phyloP scores from a whole-genome alignment of 129 eudicot species.

The Pittosporum tobira region DNA sequence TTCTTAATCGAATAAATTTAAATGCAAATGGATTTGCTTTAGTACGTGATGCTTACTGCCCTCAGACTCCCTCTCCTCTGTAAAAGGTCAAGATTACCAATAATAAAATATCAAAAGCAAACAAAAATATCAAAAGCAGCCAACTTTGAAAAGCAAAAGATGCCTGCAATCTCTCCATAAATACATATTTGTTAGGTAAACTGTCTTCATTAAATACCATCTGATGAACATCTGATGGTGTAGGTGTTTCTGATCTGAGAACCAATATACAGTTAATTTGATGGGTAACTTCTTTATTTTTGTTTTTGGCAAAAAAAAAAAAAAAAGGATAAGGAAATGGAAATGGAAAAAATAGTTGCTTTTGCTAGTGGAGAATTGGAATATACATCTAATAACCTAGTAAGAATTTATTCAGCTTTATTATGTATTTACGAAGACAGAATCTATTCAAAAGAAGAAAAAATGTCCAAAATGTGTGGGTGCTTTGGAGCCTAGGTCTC shows the following conservation, averaged over 20 bases:
- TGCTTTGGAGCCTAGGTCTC: too few relatives aligned
- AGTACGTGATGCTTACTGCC: background rate
- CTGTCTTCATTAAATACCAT: background rate
- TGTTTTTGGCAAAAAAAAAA: background rate
- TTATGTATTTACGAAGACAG: too few relatives aligned
- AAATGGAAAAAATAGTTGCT: too few relatives aligned
- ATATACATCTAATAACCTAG: too few relatives aligned
- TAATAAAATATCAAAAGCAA: too few relatives aligned
- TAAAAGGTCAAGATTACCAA: slow-evolving; percentile 4
- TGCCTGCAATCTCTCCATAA: background rate
- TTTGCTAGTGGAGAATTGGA: too few relatives aligned
- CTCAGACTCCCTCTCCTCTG: background rate
- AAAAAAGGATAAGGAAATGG: too few relatives aligned
- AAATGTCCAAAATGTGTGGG: too few relatives aligned
- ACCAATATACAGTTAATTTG: background rate
- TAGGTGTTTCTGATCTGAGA: background rate
- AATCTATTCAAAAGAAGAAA: too few relatives aligned
- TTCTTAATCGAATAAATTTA: too few relatives aligned
- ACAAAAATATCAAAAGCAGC: slow-evolving; percentile 1
- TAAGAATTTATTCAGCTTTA: too few relatives aligned
- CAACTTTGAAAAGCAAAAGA: slow-evolving; percentile 8
- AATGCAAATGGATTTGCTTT: background rate
- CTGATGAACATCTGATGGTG: background rate
- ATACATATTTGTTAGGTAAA: too few relatives aligned
- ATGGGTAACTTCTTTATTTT: background rate